Percentiles rank a stretch among this genome's conserved stretches.
phyloP scores from a whole-genome alignment of 2,329 filamentous ascomycete genomes.

The Dryadomyces sulphureus region DNA sequence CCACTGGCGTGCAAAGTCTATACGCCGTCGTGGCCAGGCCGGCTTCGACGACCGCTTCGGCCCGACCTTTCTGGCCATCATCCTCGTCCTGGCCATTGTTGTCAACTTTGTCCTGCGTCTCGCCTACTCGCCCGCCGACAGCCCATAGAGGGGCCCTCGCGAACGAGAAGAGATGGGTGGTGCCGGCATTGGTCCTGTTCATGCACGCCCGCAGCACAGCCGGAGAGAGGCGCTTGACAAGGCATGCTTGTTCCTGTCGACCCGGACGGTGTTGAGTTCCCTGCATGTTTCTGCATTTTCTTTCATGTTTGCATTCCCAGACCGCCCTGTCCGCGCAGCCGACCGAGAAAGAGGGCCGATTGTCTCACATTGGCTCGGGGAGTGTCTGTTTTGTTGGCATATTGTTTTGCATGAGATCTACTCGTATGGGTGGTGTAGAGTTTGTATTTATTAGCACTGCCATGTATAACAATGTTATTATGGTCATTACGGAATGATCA shows the following conservation, averaged over 20 bases:
- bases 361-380: background rate
- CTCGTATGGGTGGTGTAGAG: background rate
- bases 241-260: background rate
- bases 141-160: slow-evolving; percentile 1
- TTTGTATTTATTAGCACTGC: too few relatives aligned
- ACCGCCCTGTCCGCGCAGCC: background rate
- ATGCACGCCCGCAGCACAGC: too few relatives aligned
- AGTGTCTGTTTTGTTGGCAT: background rate
- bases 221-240: background rate
- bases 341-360: background rate
- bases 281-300: background rate
- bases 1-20: slow-evolving; percentile 92
- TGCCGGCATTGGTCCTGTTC: too few relatives aligned
- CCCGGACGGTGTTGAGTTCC: background rate
- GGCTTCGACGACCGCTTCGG: slow-evolving; percentile 96
- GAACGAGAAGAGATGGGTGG: too few relatives aligned
- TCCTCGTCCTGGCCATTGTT: slow-evolving; percentile 75
- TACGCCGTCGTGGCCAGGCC: slow-evolving; percentile 77
- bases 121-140: slow-evolving; percentile 20
- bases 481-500: background rate
- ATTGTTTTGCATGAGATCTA: background rate
- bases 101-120: slow-evolving; percentile 89
- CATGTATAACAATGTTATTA: background rate
- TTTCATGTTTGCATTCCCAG: background rate
- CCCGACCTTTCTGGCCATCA: slow-evolving; percentile 77